Evolutionary conservation across 257 asterid species (phyloP).

Genomic region (Ballota nigra): DNA sequence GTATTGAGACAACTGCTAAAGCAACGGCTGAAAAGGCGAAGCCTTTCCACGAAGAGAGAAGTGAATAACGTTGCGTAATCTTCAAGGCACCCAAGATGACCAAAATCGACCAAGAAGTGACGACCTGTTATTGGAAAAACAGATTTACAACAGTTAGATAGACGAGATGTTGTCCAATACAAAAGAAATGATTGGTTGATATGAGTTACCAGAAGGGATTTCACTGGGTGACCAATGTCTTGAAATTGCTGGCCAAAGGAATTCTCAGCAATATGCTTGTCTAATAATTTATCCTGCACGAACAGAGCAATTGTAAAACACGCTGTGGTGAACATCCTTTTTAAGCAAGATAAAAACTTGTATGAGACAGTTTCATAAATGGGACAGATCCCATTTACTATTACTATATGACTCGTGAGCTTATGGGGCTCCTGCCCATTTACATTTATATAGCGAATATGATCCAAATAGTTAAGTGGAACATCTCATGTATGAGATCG

Average conservation of each 20-base stretch:
- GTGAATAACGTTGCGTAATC: conserved; percentile 50
- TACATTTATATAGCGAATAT: background rate
- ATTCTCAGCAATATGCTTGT: conserved; percentile 58
- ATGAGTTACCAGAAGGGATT: conserved; percentile 73
- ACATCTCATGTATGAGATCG: background rate
- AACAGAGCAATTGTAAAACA: conserved; percentile 4
- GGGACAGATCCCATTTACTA: background rate
- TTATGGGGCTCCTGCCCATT: background rate
- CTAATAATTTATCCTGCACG: conserved; percentile 72
- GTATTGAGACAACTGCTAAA: conserved; percentile 53
- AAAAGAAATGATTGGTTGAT: background rate
- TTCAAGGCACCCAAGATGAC: conserved; percentile 55
- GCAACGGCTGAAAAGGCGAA: conserved; percentile 47
- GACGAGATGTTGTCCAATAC: background rate
- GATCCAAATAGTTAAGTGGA: background rate
- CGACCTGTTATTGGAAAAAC: conserved; percentile 51
- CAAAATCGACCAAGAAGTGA: conserved; percentile 65
- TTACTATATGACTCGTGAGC: background rate
- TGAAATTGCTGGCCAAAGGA: conserved; percentile 61
- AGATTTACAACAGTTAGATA: background rate
- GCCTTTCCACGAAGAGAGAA: conserved; percentile 86
- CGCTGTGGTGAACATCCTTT: background rate
- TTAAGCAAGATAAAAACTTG: background rate
- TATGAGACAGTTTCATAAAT: background rate
- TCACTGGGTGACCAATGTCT: conserved; percentile 70